Evolutionary conservation across 306 rosid species (phyloP).

Genomic region (Amphicarpaea edgeworthii): DNA sequence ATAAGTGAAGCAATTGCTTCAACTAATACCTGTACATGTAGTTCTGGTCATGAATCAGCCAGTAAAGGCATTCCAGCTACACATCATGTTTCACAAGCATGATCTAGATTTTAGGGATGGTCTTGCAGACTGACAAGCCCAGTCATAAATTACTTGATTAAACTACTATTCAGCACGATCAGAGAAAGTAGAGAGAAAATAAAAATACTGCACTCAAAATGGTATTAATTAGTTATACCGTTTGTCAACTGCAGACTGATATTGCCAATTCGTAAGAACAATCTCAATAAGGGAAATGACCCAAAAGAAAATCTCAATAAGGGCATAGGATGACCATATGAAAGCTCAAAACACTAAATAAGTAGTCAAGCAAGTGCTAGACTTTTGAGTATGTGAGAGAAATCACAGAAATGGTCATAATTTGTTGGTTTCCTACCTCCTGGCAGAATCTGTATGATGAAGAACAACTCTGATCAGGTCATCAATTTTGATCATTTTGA

Average conservation of each 20-base stretch:
- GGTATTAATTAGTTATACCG: background rate
- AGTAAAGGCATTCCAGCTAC: background rate
- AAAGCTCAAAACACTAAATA: no score
- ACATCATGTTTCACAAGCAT: background rate
- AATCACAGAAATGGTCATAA: background rate
- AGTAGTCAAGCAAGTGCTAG: background rate
- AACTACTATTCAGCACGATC: background rate
- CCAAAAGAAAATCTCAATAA: background rate
- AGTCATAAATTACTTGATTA: background rate
- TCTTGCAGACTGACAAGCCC: background rate
- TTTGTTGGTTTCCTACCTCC: background rate
- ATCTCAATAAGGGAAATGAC: background rate
- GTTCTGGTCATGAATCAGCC: background rate
- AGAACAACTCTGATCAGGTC: background rate
- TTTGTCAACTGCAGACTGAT: background rate
- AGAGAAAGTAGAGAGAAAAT: background rate
- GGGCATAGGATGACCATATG: background rate
- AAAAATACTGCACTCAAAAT: background rate
- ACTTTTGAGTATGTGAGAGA: background rate
- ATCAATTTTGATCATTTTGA: background rate
- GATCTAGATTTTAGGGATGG: background rate
- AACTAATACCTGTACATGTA: background rate
- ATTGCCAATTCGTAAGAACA: background rate
- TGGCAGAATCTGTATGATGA: background rate
- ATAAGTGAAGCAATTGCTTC: background rate